Evolutionary conservation across 2,329 filamentous ascomycete species (phyloP).

Genomic region (Aspergillus pseudoterreus): DNA sequence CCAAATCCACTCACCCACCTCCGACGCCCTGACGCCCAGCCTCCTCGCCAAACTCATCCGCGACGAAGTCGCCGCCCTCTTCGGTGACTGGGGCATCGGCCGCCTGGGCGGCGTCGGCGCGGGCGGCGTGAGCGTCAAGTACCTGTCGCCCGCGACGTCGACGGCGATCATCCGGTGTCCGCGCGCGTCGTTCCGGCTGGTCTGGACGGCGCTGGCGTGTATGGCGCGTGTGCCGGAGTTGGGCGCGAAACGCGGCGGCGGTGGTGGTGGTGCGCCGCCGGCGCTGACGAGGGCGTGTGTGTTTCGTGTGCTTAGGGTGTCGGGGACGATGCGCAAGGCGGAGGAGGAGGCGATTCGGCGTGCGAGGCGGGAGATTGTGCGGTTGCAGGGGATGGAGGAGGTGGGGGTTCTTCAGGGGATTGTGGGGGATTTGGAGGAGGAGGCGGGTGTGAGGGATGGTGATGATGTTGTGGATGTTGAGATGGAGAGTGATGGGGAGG

Average conservation of each 20-base stretch:
- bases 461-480: constrained; percentile 40
- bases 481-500: constrained; percentile 41
- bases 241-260: constrained; percentile 36
- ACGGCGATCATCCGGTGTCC: constrained; percentile 87
- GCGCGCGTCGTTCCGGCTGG: constrained; percentile 75
- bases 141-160: constrained; percentile 85
- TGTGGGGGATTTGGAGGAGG: constrained; percentile 35
- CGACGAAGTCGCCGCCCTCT: constrained; percentile 66
- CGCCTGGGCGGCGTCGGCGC: constrained; percentile 60
- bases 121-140: constrained; percentile 76
- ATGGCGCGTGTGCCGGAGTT: constrained; percentile 66
- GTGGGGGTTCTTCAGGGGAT: constrained; percentile 41
- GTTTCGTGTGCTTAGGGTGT: constrained; percentile 80
- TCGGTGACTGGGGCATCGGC: constrained; percentile 79
- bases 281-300: constrained; percentile 56
- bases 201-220: constrained; percentile 86
- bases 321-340: constrained; percentile 86
- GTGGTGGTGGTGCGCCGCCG: background rate
- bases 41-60: constrained; percentile 67
- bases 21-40: constrained; percentile 64
- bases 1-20: constrained; percentile 74
- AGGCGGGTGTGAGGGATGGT: constrained; percentile 9
- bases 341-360: constrained; percentile 85
- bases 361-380: constrained; percentile 67
- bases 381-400: constrained; percentile 55